Evolutionary conservation across 495 filamentous ascomycete species (phyloP).

Genomic region (Penicillium bialowiezense): DNA sequence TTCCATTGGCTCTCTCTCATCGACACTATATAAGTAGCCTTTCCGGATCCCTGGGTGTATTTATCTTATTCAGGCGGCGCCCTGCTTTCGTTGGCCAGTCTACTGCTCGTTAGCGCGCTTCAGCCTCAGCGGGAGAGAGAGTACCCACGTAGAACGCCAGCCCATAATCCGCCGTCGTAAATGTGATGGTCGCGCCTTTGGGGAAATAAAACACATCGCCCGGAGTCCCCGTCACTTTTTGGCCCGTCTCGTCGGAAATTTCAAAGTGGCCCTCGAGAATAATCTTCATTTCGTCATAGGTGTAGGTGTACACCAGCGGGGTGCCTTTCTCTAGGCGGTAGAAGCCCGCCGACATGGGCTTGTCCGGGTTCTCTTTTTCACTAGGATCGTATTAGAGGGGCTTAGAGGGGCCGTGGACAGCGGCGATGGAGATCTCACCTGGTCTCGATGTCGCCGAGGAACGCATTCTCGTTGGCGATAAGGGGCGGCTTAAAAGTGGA

Average conservation of each 20-base stretch:
- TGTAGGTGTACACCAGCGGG: conserved; percentile 70
- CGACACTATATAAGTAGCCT: too few species aligned
- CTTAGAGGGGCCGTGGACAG: too few species aligned
- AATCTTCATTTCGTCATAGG: conserved; percentile 79
- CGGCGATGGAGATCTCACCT: conserved; percentile 48
- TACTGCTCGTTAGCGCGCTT: conserved; percentile 20
- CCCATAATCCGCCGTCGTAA: conserved; percentile 66
- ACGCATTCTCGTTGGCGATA: conserved; percentile 74
- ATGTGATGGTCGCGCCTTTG: conserved; percentile 74
- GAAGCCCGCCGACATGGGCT: conserved; percentile 67
- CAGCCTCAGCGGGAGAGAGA: not conserved
- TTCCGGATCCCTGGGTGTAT: too few species aligned
- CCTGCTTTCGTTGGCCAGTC: conserved; percentile 46
- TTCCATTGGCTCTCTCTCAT: not conserved
- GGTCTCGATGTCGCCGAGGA: conserved; percentile 62
- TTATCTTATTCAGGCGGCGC: conserved; percentile 28
- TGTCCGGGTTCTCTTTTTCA: conserved; percentile 54
- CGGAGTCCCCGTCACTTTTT: conserved; percentile 62
- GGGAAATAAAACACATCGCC: conserved; percentile 80
- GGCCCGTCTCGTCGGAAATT: conserved; percentile 67
- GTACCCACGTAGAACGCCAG: conserved; percentile 62
- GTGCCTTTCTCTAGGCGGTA: conserved; percentile 74
- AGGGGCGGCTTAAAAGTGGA: conserved; percentile 65
- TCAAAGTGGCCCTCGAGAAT: conserved; percentile 75
- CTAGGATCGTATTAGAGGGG: conserved; percentile 31